These are phyloP conservation scores for Exophiala aquamarina DNA, from an alignment of 2,329 filamentous ascomycete genomes.

Conservation along the genomic window DNA sequence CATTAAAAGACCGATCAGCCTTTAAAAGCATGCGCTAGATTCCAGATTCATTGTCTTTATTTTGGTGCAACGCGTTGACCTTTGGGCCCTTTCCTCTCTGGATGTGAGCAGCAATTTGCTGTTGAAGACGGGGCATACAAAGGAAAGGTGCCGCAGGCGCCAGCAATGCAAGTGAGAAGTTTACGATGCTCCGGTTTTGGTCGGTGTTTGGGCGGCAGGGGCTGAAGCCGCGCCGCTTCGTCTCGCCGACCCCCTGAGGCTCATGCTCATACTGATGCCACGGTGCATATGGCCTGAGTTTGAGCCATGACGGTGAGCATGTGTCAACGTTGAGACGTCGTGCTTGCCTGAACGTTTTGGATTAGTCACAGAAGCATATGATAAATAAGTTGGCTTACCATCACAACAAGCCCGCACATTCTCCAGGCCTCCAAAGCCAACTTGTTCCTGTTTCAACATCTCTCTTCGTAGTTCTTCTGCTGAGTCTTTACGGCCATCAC, in stretches of 20 bases:
- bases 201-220: constrained; percentile 7
- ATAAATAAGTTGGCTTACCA: constrained; percentile 57
- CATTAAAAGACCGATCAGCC: too few species aligned
- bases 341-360: constrained; percentile 24
- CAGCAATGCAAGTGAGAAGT: too few species aligned
- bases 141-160: too few species aligned
- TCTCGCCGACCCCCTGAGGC: constrained; percentile 20
- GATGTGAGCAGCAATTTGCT: too few species aligned
- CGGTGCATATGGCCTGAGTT: constrained; percentile 12
- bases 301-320: constrained; percentile 22
- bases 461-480: constrained; percentile 80
- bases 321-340: constrained; percentile 25
- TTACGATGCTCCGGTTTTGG: not conserved
- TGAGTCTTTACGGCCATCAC: constrained; percentile 59
- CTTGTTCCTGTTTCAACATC: constrained; percentile 68
- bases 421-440: constrained; percentile 75
- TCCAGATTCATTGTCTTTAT: too few species aligned
- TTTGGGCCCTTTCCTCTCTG: too few species aligned
- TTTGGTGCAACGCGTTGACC: too few species aligned
- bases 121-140: too few species aligned
- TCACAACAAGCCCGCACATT: constrained; percentile 97
- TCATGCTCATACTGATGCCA: constrained; percentile 24
- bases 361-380: constrained; percentile 3
- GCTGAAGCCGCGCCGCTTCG: constrained; percentile 18
- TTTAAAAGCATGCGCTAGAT: too few species aligned